These are phyloP conservation scores for Ceratocystis cacaofunesta DNA, from an alignment of 2,329 filamentous ascomycete genomes.

Conservation along the genomic window DNA sequence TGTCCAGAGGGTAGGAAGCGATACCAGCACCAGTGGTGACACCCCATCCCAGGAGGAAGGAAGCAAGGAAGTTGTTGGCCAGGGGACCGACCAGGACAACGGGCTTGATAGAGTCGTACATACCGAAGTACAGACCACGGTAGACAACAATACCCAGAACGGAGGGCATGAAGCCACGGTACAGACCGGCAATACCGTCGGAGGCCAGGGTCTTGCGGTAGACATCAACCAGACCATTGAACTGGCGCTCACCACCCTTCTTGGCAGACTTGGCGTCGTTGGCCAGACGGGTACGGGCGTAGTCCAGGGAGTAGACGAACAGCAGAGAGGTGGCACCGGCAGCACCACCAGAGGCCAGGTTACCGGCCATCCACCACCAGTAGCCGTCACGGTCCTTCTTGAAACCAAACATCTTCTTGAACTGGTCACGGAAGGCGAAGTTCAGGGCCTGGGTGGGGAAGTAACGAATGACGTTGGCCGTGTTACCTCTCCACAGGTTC, in stretches of 20 bases:
- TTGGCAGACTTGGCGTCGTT: conserved; percentile 99
- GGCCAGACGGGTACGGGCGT: conserved; percentile 99
- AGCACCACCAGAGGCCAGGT: conserved; percentile 99
- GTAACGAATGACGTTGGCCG: conserved; percentile 99
- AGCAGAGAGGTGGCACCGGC: conserved; percentile 99
- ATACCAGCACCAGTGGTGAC: conserved; percentile 99
- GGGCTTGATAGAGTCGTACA: conserved; percentile 99
- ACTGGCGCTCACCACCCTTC: conserved; percentile 94
- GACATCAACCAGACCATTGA: conserved; percentile 98
- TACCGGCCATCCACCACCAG: conserved; percentile 97
- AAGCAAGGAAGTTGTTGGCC: conserved; percentile 98
- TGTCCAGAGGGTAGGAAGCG: conserved; percentile 99
- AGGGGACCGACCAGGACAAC: conserved; percentile 83
- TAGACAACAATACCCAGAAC: conserved; percentile 99
- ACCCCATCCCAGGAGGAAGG: conserved; percentile 94
- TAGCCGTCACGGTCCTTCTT: conserved; percentile 99
- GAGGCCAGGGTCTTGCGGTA: conserved; percentile 99
- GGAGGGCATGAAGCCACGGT: conserved; percentile 99
- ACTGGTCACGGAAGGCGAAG: conserved; percentile 99
- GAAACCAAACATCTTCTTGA: conserved; percentile 99
- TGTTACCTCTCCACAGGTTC: conserved; percentile 98
- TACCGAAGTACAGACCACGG: conserved; percentile 99
- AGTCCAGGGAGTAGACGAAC: conserved; percentile 99
- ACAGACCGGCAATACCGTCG: conserved; percentile 98
- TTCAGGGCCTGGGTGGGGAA: conserved; percentile 99